phyloP scores from a whole-genome alignment of 345 rosid genomes.

The Balakata baccata region DNA sequence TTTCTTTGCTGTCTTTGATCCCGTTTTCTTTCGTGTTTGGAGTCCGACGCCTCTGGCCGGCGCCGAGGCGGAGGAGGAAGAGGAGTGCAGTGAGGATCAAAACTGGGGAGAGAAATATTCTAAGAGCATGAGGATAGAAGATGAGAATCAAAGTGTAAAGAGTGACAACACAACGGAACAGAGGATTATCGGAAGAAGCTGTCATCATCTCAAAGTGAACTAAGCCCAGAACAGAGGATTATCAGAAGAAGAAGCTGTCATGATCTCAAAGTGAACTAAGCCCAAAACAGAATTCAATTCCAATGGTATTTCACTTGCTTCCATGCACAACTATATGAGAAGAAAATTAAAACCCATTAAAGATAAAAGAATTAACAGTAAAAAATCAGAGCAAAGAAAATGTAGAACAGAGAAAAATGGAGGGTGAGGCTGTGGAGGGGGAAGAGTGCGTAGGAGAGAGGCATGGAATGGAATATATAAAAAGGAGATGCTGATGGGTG shows the following conservation, averaged over 20 bases:
- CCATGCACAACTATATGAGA: conserved; percentile 14
- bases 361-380: not conserved
- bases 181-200: conserved; percentile 32
- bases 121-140: conserved; percentile 43
- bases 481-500: not conserved
- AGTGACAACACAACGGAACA: conserved; percentile 53
- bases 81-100: conserved; percentile 43
- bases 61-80: conserved; percentile 47
- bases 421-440: conserved; percentile 11
- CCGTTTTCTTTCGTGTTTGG: conserved; percentile 1
- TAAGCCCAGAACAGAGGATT: conserved; percentile 28
- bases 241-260: not conserved
- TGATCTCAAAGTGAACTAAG: not conserved
- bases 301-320: conserved; percentile 16
- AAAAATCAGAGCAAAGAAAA: not conserved
- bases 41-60: conserved; percentile 22
- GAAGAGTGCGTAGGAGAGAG: conserved; percentile 30
- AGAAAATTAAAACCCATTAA: not conserved
- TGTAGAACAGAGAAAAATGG: conserved; percentile 17
- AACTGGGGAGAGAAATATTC: conserved; percentile 48
- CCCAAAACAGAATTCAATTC: conserved; percentile 12
- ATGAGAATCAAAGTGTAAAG: conserved; percentile 47
- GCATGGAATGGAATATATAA: conserved; percentile 33
- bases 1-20: not conserved
- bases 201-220: not conserved